Base-by-base conservation (phyloP, 768 basidiomycete species). In the Agrocybe pediades region DNA sequence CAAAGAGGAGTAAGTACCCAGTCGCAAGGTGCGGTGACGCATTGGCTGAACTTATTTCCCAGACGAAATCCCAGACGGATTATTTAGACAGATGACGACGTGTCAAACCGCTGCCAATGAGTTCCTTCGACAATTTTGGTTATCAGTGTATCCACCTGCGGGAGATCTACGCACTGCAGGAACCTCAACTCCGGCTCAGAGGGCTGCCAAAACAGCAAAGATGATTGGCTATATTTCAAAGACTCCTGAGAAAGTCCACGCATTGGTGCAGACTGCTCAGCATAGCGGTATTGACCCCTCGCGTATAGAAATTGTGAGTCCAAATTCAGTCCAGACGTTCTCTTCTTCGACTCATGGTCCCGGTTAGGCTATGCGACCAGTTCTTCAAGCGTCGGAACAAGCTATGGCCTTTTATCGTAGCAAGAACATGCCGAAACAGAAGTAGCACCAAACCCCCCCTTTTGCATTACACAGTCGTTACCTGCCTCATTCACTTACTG, bases 51-150 rank as follows among this genome's bases (percentile, higher is more conserved):
- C 20, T 49, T 52, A 41, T 41, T 17, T 49, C 25, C 15, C 54
- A 96, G 93, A 83, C 55, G 87, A 90, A 36, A 85, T 99, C 27
- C 91, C 94, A 1, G 84, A 89, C 46, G 79, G 77, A 2, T 74
- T 96, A 33, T 85, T 92, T 62, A 78, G 84, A 51, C 87, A 94
- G 71, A 88, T 98, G 83, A 85, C 83, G 16, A 90, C 90, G 0
- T 93, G 91, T 63, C 94, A 97, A 65, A 92, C 92, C 1, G 89
- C 95, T 2, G 88, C 95, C 9, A 95, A 93, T 63, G 97, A 99
- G 66, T 97, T 98, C 68, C 77, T 99, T 13, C 86, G 96, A 24
- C 97, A 98, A 67, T 98, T 94, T 67, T 98, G 95, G 95, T 81
- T 87, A 2, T 83, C 93, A 1, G 82, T 90, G 46, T 89, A 93